These are phyloP conservation scores for Peterozyma xylosa DNA, from an alignment of 805 yeast genomes.

Conservation along the genomic window DNA sequence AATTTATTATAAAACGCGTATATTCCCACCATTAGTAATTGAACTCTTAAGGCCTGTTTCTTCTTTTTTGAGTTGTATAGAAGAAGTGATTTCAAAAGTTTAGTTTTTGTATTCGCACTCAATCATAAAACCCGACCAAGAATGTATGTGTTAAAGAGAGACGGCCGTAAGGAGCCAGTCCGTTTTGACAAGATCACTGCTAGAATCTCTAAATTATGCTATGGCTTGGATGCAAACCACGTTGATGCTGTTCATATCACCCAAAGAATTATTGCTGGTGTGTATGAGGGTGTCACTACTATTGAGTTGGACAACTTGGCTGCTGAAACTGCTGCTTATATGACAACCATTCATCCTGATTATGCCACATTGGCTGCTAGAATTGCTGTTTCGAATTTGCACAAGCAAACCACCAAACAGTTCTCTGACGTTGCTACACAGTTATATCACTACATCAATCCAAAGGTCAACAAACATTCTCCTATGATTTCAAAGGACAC, in stretches of 20 bases:
- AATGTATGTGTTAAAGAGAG: conserved; percentile 88
- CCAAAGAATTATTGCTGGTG: conserved; percentile 45
- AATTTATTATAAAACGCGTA: too few relatives aligned
- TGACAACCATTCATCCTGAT: conserved; percentile 93
- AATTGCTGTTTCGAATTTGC: conserved; percentile 76
- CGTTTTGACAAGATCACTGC: conserved; percentile 97
- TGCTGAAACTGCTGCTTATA: conserved; percentile 90
- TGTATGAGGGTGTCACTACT: conserved; percentile 38
- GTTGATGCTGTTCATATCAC: conserved; percentile 96
- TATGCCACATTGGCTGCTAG: conserved; percentile 90
- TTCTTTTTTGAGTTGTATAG: too few relatives aligned
- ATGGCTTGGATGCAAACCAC: conserved; percentile 86
- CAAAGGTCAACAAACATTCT: conserved; percentile 52
- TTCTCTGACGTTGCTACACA: conserved; percentile 67
- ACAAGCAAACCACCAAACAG: conserved; percentile 71
- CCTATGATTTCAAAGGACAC: conserved; percentile 61
- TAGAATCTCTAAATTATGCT: conserved; percentile 87
- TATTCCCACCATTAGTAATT: too few relatives aligned
- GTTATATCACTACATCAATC: conserved; percentile 64
- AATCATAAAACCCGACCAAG: background rate
- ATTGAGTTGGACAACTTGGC: conserved; percentile 39
- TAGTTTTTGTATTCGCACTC: too few relatives aligned
- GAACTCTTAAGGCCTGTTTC: too few relatives aligned
- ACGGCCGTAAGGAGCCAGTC: conserved; percentile 92
- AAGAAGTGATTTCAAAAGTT: too few relatives aligned